Base-by-base conservation (phyloP, 768 basidiomycete species). In the Tulasnella sp. region DNA sequence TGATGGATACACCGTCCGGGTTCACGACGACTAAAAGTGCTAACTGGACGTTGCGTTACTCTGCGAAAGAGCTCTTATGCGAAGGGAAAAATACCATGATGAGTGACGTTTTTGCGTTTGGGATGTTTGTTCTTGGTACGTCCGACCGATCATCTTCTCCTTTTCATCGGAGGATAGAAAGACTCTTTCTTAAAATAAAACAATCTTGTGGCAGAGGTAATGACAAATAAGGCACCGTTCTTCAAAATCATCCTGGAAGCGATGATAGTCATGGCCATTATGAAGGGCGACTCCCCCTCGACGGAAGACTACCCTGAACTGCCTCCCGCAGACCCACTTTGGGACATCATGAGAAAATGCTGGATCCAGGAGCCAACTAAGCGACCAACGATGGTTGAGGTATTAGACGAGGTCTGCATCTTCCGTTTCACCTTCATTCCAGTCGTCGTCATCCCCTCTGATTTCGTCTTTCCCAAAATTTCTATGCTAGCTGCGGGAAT, bases 61-160 rank as follows among this genome's bases (percentile, higher is more conserved):
- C 36, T 5, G 71, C 77, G 16, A 58, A 58, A 24, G 77, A 78
- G 24, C 38, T 78, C 16, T 39, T 78, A 39, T 39, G 27, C 18
- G 36, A 39, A 31, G 71, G 40, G 3, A 34, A 39, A 14, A 36
- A 19, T 42, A 27, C 71, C 0, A 36, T 36, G 36, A 73, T 36
- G 71, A 40, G 39, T 14, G 77, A 78, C 40, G 52, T 78, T 12
- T 78, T 42, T 24, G 38, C 77, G 7, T 73, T 78, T 27, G 77
- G 56, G 18, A 73, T n/a, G 24, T 27, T 78, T 3, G n/a, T 36
- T 27, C 16, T 76, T 0, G 75, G 75, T 58, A 19, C 2, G 48
- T 40, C 42, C 36, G 24, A 10, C 16, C 31, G 10, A 16, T 39
- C 9, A 4, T 6, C n/a, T 71, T 16, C 40, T 78, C 31, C 12